Evolutionary conservation across 1,139 yeast species (phyloP).

Genomic region (Candida glucosophila): DNA sequence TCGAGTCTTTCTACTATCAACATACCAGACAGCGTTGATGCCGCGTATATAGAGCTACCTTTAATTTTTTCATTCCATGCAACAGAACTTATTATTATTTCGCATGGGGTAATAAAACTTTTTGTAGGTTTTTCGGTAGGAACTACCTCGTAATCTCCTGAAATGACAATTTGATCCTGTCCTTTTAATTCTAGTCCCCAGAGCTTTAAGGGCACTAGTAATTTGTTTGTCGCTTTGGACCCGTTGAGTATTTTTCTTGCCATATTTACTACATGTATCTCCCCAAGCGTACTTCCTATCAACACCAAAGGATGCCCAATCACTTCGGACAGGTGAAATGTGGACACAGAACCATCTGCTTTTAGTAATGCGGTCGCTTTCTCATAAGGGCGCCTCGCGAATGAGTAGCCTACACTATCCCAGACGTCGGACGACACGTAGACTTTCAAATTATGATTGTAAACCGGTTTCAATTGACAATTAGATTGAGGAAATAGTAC

Average conservation of each 20-base stretch:
- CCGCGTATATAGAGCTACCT: conserved; percentile 54
- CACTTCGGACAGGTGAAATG: conserved; percentile 21
- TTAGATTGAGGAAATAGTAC: conserved; percentile 14
- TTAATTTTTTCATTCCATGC: conserved; percentile 53
- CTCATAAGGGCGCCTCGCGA: conserved; percentile 29
- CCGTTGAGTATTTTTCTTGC: conserved; percentile 29
- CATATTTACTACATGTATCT: conserved; percentile 25
- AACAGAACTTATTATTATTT: conserved; percentile 42
- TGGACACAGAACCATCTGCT: conserved; percentile 22
- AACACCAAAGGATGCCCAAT: conserved; percentile 55
- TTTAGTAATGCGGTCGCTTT: conserved; percentile 20
- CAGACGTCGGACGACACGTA: conserved; percentile 17
- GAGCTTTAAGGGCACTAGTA: conserved; percentile 23
- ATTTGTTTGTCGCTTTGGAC: conserved; percentile 22
- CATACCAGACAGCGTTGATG: conserved; percentile 61
- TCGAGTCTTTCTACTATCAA: conserved; percentile 53
- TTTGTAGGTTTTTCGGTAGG: conserved; percentile 21
- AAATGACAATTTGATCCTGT: conserved; percentile 12
- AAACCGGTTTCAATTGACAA: conserved; percentile 16
- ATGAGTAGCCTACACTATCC: conserved; percentile 23
- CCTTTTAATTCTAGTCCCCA: conserved; percentile 23
- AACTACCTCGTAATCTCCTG: conserved; percentile 18
- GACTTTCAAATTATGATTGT: conserved; percentile 18
- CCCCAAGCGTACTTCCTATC: conserved; percentile 60
- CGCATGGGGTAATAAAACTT: conserved; percentile 41